Percentiles rank a stretch among this genome's conserved stretches.
These are phyloP conservation scores for Mycosarcoma mackinlayi DNA, from an alignment of 1,284 basidiomycete genomes.

Conservation along the genomic window DNA sequence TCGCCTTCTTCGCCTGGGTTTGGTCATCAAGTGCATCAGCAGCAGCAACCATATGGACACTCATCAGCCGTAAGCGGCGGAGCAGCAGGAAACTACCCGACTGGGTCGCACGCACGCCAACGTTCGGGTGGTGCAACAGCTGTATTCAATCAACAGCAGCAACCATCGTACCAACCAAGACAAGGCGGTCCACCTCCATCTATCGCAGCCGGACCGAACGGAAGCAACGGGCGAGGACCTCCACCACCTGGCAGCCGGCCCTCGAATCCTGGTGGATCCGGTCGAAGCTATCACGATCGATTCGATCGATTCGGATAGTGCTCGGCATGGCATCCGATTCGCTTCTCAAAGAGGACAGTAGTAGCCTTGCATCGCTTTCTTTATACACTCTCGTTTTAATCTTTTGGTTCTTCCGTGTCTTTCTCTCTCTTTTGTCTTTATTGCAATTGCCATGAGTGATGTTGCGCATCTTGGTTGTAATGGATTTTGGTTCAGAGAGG, in stretches of 20 bases:
- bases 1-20: conserved; percentile 42
- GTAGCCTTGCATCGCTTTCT: too few species aligned
- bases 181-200: too few species aligned
- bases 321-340: too few species aligned
- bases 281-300: conserved; percentile 38
- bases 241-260: conserved; percentile 3
- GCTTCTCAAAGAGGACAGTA: too few species aligned
- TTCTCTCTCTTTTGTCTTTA: too few species aligned
- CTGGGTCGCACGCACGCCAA: conserved; percentile 32
- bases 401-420: too few species aligned
- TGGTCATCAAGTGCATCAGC: neutral
- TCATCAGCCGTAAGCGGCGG: conserved; percentile 42
- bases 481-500: too few species aligned
- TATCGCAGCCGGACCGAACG: too few species aligned
- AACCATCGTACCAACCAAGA: conserved; percentile 6
- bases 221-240: neutral
- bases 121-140: conserved; percentile 26
- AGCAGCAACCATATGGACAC: conserved; percentile 31
- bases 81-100: conserved; percentile 1
- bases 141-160: neutral
- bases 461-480: too few species aligned
- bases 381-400: too few species aligned
- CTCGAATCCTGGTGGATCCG: neutral
- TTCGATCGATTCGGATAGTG: conserved; percentile 13
- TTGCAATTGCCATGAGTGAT: too few species aligned